Evolutionary conservation across 2,329 filamentous ascomycete genomes (phyloP), one percentile per base, ranked within the genome.

Genomic region (Calonectria hawksworthii): DNA sequence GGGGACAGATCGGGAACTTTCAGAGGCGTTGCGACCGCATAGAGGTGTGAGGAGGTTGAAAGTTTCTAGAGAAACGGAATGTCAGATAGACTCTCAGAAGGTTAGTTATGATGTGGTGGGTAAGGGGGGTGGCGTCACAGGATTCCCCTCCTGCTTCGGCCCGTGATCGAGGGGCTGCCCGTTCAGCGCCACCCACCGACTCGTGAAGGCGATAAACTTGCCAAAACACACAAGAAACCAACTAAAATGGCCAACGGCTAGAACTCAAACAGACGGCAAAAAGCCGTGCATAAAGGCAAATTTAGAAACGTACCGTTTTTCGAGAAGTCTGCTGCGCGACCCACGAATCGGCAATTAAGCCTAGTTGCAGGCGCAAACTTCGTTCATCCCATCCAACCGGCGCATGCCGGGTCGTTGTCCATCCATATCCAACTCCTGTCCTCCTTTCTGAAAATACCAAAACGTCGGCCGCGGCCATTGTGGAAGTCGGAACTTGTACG

Each of bases 381-480:
- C 68, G 71, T 70, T 83, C 79, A 82, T 79, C 78, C 80, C 78
- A 80, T 72, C 68, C 75, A 82, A 66, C 78, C 74, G 72, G 76
- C 81, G 79, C 84, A 82, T 74, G 80, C 75, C 61, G 83, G 80
- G 76, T 83, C 77, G 82, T 81, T 80, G 78, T 79, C 81, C 78
- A 86, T 77, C 83, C 85, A 86, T 81, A 84, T 79, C 75, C 83
- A 83, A 81, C 85, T 86, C 80, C 84, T 84, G 81, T 84, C 85
- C 84, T 87, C 83, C 81, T 83, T 82, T 83, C 85, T 83, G 82
- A 85, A 79, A 84, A 85, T 76, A 83, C 82, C 83, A 87, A 82
- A 85, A 90, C 85, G 79, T 86, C 85, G 85, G 86, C 86, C 83
- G 88, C 84, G 84, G 90, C 89, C 90, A 92, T 92, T 83, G 81